These are phyloP conservation scores for Alternaria sp. DNA, from an alignment of 2,329 filamentous ascomycete genomes.

Conservation along the genomic window DNA sequence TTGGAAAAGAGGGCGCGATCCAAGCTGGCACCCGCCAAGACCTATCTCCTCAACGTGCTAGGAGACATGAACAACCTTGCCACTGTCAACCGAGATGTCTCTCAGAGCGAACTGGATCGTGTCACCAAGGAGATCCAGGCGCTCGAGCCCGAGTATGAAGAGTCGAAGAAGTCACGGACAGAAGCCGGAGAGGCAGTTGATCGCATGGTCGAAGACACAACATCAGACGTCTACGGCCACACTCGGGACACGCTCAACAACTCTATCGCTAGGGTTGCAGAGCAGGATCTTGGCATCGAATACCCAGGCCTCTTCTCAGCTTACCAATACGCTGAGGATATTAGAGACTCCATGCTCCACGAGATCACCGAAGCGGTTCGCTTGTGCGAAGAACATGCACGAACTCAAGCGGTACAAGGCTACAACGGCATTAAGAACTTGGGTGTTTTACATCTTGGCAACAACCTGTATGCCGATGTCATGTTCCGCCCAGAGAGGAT, in stretches of 20 bases:
- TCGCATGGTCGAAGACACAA: slow-evolving; percentile 81
- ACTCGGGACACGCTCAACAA: slow-evolving; percentile 76
- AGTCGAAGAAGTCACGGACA: slow-evolving; percentile 78
- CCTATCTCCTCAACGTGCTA: slow-evolving; percentile 91
- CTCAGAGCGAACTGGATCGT: slow-evolving; percentile 81
- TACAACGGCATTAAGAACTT: slow-evolving; percentile 89
- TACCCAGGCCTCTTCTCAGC: slow-evolving; percentile 86
- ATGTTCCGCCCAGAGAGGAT: slow-evolving; percentile 91
- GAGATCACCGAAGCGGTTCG: slow-evolving; percentile 81
- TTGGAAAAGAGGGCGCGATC: slow-evolving; percentile 94
- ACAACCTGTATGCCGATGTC: slow-evolving; percentile 78
- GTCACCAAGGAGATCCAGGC: slow-evolving; percentile 81
- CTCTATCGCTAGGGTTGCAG: slow-evolving; percentile 79
- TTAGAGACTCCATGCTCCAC: slow-evolving; percentile 90
- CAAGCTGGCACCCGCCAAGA: slow-evolving; percentile 93
- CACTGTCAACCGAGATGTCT: slow-evolving; percentile 85
- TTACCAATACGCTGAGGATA: slow-evolving; percentile 91
- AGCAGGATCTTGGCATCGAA: slow-evolving; percentile 77
- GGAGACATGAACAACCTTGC: slow-evolving; percentile 85
- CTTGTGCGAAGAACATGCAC: slow-evolving; percentile 84
- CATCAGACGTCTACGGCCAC: slow-evolving; percentile 83
- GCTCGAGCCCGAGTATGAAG: slow-evolving; percentile 84
- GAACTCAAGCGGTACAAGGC: slow-evolving; percentile 75
- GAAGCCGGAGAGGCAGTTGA: slow-evolving; percentile 85
- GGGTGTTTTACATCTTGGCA: slow-evolving; percentile 84